Base-by-base conservation (phyloP, 192 early-diverging fungal species). In the Oehlia diaphana region DNA sequence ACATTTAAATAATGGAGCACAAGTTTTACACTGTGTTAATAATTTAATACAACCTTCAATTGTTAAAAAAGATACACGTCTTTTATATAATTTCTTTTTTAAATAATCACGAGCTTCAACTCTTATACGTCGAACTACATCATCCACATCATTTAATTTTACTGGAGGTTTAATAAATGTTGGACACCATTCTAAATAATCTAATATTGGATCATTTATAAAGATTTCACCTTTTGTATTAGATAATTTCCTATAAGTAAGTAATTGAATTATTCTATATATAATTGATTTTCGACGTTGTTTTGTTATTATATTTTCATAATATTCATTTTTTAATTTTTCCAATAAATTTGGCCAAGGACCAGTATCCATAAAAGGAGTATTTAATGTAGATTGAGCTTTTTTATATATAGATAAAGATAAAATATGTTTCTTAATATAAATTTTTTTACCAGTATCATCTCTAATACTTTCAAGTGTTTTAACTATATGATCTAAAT, bases 321-420 rank as follows among this genome's bases (percentile, higher is more conserved):
- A 10, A 71, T 71, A 47, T n/a, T 72, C 70, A 9, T 7, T 37
- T 39, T 72, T 49, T 23, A 72, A 13, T 21, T 26, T 72, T 47
- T 49, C 21, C 14, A 13, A 47, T 47, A 72, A 72, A 47, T 47
- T 72, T 23, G 44, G 65, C 65, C 65, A 67, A 67, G 65, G 65
- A 67, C 35, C 33, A 16, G 65, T 67, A 58, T 58, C 53, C 65
- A 67, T 67, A 2, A 67, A 67, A 67, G 65, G 65, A 9, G 14
- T 67, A 2, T 13, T 33, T 33, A 67, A 35, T 16, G 28, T 16
- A 16, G 21, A 21, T 4, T 19, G 10, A 16, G 65, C 65, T 16
- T 67, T 67, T 35, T 67, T 16, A 67, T 67, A 67, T 19, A 31
- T 23, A 16, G 31, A 33, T 67, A 19, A 19, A 28, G 10, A 4